Base-by-base conservation (phyloP, 805 yeast species). In the Ogataea philodendri region DNA sequence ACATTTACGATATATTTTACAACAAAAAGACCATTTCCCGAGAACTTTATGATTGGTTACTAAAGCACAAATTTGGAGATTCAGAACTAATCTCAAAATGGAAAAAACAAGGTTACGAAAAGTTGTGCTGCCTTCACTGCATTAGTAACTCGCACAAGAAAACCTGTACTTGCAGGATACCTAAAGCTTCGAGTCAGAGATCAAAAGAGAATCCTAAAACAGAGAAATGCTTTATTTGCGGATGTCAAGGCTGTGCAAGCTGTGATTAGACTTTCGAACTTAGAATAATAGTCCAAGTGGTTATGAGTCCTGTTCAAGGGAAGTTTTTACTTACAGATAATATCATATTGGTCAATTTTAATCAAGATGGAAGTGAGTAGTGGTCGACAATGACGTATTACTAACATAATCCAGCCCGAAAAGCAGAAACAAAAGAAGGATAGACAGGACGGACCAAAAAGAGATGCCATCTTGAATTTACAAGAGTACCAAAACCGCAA, bases 121-220 rank as follows among this genome's bases (percentile, higher is more conserved):
- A 81, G 37, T 62, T 88, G 30, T 88, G 97, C 54, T 88, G 97
- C 55, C 58, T 88, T 41, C 70, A 73, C 44, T 88, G 97, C 55
- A 85, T 88, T 21, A 76, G 75, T 50, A 69, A 69, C 17, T 59
- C 59, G 23, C 87, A 82, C 43, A 74, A 74, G 48, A 71, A 76
- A 5, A 74, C 87, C 0, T 88, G 97, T 59, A 76, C 88, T 14
- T 88, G 97, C 54, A 63, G 97, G 37, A 95, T 88, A 2, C 95
- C 96, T 1, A 69, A 76, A 46, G 71, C 71, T 2, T 74, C 69
- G 29, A 4, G 59, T 51, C 3, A 53, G 43, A 10, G 50, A 43
- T 22, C 51, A 36, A 5, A 60, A 51, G 3, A 43, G 26, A 53
- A 15, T 13, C 26, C 14, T 10, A 17, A 13, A 22, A 13, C 41